Conservation (phyloP, 1,139 yeast species). For the Debaryomyces coudertii region DNA sequence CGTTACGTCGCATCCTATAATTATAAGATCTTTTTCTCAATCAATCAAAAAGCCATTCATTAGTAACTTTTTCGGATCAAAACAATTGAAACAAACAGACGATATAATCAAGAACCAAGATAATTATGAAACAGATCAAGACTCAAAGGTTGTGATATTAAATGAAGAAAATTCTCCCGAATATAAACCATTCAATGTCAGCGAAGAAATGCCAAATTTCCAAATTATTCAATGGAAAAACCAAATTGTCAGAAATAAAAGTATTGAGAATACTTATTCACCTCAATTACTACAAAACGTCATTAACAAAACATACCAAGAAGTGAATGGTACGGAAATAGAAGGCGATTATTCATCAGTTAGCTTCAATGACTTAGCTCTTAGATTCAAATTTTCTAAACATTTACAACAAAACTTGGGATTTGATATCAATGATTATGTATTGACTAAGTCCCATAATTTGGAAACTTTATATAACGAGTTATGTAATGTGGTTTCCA, state of each 20-base stretch:
- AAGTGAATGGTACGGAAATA: slow-evolving; percentile 23
- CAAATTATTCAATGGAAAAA: slow-evolving; percentile 42
- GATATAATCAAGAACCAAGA: slow-evolving; percentile 48
- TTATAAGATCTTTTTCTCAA: slow-evolving; percentile 9
- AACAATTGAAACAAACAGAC: slow-evolving; percentile 25
- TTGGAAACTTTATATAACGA: slow-evolving; percentile 50
- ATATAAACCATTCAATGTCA: slow-evolving; percentile 28
- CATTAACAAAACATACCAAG: slow-evolving; percentile 31
- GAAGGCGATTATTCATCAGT: slow-evolving; percentile 21
- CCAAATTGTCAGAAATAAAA: slow-evolving; percentile 24
- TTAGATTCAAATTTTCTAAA: slow-evolving; percentile 63
- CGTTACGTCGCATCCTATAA: slow-evolving; percentile 5
- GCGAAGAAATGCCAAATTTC: slow-evolving; percentile 40
- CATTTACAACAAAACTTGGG: slow-evolving; percentile 62
- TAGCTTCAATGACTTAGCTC: slow-evolving; percentile 49
- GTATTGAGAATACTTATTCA: slow-evolving; percentile 35
- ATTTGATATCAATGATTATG: slow-evolving; percentile 65
- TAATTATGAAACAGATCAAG: slow-evolving; percentile 36
- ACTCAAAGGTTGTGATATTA: slow-evolving; percentile 40
- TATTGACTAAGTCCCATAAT: slow-evolving; percentile 53
- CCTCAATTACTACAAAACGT: slow-evolving; percentile 27
- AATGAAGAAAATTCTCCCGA: slow-evolving; percentile 41
- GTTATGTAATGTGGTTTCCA: slow-evolving; percentile 47
- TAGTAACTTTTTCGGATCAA: slow-evolving; percentile 27
- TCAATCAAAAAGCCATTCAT: slow-evolving; percentile 16